phyloP scores from a whole-genome alignment of 2,329 filamentous ascomycete genomes.

The Exophiala xenobiotica region DNA sequence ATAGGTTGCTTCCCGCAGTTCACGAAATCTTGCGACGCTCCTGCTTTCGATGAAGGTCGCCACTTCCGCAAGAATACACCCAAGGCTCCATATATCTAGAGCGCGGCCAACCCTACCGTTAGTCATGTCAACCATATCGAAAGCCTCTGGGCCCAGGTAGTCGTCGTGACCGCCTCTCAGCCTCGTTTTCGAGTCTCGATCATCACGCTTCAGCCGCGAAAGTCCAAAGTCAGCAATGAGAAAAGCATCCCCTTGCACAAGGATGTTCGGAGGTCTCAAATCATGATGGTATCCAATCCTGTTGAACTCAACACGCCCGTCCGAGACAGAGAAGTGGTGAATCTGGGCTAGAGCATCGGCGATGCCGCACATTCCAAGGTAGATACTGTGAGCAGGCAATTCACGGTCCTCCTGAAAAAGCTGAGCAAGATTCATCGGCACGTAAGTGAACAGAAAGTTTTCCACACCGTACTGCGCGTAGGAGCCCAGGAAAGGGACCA shows the following conservation, averaged over 20 bases:
- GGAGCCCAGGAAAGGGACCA: not conserved
- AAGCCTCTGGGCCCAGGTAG: not conserved
- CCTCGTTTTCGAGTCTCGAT: not conserved
- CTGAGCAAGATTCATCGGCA: not conserved
- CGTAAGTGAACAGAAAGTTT: not conserved
- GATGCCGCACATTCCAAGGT: too few relatives aligned
- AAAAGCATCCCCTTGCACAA: not conserved
- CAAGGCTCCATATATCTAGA: constrained; percentile 1
- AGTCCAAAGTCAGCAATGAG: constrained; percentile 4
- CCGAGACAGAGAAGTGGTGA: not conserved
- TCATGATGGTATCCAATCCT: constrained; percentile 6
- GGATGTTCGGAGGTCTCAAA: not conserved
- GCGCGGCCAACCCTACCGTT: not conserved
- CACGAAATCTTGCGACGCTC: too few relatives aligned
- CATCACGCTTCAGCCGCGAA: not conserved
- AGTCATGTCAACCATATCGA: not conserved
- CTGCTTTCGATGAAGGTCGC: not conserved
- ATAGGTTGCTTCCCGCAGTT: too few relatives aligned
- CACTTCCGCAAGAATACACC: constrained; percentile 1
- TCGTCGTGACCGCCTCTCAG: not conserved
- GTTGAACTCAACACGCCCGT: not conserved
- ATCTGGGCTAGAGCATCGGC: too few relatives aligned
- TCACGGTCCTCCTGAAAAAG: too few relatives aligned
- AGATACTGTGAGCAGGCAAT: too few relatives aligned
- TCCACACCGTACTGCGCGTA: not conserved